Conservation (phyloP, 1,284 basidiomycete species). For the Ustilago cynodontis region DNA sequence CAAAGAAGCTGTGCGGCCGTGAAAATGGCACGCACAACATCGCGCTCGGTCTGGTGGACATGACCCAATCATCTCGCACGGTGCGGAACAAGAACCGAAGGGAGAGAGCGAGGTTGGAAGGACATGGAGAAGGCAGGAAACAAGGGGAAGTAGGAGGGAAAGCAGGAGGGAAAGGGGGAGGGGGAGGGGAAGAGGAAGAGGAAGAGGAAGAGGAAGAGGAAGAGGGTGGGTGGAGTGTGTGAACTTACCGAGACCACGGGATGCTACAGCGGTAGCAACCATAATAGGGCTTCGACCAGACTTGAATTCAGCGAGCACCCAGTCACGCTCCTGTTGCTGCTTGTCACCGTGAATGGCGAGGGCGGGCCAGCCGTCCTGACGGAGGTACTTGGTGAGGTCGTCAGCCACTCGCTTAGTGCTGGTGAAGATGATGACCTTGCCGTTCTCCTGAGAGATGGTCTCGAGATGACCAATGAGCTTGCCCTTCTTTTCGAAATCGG, state of each 20-base stretch:
- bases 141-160: too few relatives aligned
- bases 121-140: background rate
- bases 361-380: conserved; percentile 87
- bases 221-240: conserved; percentile 47
- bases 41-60: conserved; percentile 4
- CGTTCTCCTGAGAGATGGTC: conserved; percentile 94
- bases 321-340: conserved; percentile 90
- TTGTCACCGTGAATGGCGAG: conserved; percentile 99
- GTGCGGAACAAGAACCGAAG: conserved; percentile 1
- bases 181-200: too few relatives aligned
- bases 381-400: conserved; percentile 85
- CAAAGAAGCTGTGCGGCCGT: conserved; percentile 12
- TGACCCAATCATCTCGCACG: conserved; percentile 12
- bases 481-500: conserved; percentile 95
- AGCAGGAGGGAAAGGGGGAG: too few relatives aligned
- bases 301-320: conserved; percentile 98
- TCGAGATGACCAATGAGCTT: conserved; percentile 98
- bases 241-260: conserved; percentile 98
- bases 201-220: conserved; percentile 3
- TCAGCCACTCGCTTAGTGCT: conserved; percentile 97
- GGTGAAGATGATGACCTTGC: conserved; percentile 98
- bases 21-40: conserved; percentile 5
- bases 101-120: background rate
- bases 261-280: conserved; percentile 86
- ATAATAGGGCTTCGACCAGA: conserved; percentile 96